A percentile compares a stretch with the other conserved stretches of the same genome.
Evolutionary conservation across 1,284 basidiomycete genomes (phyloP).

Genomic region (Stygiomarasmius scandens): DNA sequence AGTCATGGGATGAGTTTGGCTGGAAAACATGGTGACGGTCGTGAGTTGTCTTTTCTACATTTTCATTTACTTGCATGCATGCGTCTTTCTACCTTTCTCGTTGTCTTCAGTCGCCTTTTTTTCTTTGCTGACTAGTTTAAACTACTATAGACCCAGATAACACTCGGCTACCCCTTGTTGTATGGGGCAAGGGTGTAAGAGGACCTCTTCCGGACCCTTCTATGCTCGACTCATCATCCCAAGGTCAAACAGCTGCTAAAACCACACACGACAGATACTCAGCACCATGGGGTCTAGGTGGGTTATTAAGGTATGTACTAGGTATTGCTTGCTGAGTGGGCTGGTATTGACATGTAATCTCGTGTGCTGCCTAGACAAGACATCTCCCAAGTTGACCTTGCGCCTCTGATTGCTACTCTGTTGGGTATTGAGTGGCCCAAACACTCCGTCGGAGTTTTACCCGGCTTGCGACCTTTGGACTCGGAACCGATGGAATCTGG

Average conservation of each 20-base stretch:
- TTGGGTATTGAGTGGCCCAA: conserved; percentile 76
- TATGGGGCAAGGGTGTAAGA: conserved; percentile 81
- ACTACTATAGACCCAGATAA: conserved; percentile 88
- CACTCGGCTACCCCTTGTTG: conserved; percentile 84
- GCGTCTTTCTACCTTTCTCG: no score
- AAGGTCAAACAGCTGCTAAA: no score
- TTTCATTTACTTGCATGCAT: no score
- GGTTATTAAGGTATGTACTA: conserved; percentile 51
- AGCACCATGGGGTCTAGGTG: conserved; percentile 57
- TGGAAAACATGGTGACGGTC: conserved; percentile 90
- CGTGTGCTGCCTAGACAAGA: conserved; percentile 60
- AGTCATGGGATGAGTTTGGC: conserved; percentile 92
- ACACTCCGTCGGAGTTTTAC: conserved; percentile 78
- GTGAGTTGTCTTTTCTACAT: conserved; percentile 40
- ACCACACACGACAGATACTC: conserved; percentile 78
- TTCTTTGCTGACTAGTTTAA: no score
- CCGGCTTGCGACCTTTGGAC: conserved; percentile 68
- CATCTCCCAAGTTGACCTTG: conserved; percentile 84
- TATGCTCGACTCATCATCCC: conserved; percentile 40
- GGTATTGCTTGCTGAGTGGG: no score
- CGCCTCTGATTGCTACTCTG: conserved; percentile 77
- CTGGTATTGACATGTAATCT: no score
- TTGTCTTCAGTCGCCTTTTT: no score
- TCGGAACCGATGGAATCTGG: conserved; percentile 59
- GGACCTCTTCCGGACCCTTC: conserved; percentile 58